Conservation (phyloP, 345 rosid genomes). For the Pistacia atlantica region DNA sequence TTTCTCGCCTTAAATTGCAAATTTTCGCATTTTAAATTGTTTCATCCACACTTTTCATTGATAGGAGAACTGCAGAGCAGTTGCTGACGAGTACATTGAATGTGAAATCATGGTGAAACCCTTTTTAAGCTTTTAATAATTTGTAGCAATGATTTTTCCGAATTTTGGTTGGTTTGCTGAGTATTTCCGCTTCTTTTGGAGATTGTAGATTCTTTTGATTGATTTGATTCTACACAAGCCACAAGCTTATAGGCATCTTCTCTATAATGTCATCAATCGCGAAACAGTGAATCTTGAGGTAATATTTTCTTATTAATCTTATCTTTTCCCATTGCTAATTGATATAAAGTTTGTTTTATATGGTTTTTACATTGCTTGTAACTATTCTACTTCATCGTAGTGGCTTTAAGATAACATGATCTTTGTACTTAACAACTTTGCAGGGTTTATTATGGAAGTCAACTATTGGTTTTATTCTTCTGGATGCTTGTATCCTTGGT, state of each 20-base stretch:
- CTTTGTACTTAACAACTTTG: slow-evolving; percentile 23
- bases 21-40: not conserved
- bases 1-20: not conserved
- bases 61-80: slow-evolving; percentile 66
- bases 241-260: slow-evolving; percentile 75
- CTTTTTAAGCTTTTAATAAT: not conserved
- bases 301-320: slow-evolving; percentile 9
- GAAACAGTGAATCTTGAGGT: slow-evolving; percentile 55
- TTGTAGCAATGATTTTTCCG: not conserved
- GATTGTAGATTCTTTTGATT: slow-evolving; percentile 65
- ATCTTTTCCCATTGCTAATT: not conserved
- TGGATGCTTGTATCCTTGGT: slow-evolving; percentile 84
- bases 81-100: slow-evolving; percentile 79
- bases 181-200: not conserved
- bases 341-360: not conserved
- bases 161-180: not conserved
- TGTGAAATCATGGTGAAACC: slow-evolving; percentile 73
- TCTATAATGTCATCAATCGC: slow-evolving; percentile 62
- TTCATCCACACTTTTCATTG: not conserved
- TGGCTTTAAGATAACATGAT: slow-evolving; percentile 4
- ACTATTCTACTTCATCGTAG: not conserved
- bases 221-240: slow-evolving; percentile 88
- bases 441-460: slow-evolving; percentile 77
- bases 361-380: not conserved
- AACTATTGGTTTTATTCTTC: slow-evolving; percentile 52